These are phyloP conservation scores for Cutaneotrichosporon spelunceum DNA, from an alignment of 1,284 basidiomycete species.

Conservation along the genomic window DNA sequence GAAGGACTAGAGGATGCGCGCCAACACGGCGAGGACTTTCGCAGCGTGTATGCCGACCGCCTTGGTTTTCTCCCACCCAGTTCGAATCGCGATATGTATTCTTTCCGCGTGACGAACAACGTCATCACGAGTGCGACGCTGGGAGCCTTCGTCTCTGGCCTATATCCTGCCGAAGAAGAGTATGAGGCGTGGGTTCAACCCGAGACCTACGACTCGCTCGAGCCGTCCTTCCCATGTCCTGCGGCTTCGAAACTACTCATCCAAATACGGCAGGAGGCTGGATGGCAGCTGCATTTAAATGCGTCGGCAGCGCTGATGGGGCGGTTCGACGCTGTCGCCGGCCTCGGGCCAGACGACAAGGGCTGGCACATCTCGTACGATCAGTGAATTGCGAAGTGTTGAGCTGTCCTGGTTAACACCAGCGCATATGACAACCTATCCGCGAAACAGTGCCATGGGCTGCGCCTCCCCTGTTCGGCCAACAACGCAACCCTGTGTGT, in stretches of 20 bases:
- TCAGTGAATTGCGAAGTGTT: constrained; percentile 31
- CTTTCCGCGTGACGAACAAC: constrained; percentile 43
- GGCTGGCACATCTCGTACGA: constrained; percentile 39
- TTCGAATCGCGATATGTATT: constrained; percentile 28
- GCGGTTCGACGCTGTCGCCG: constrained; percentile 36
- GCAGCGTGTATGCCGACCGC: constrained; percentile 34
- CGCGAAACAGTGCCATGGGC: constrained; percentile 42
- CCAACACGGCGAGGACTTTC: constrained; percentile 37
- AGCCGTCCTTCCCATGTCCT: constrained; percentile 32
- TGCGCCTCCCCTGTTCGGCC: constrained; percentile 35
- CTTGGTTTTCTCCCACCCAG: constrained; percentile 35
- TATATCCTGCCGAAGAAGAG: constrained; percentile 34
- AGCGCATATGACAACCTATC: constrained; percentile 44
- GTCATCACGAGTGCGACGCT: constrained; percentile 42
- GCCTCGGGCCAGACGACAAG: constrained; percentile 29
- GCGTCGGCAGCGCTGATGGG: constrained; percentile 22
- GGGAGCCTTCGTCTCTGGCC: constrained; percentile 30
- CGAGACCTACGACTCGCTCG: constrained; percentile 36
- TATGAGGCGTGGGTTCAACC: constrained; percentile 31
- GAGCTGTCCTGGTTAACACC: not conserved
- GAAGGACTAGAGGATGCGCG: constrained; percentile 35
- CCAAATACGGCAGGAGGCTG: constrained; percentile 19
- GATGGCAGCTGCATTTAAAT: constrained; percentile 35
- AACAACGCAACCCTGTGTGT: constrained; percentile 33
- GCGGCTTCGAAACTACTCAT: constrained; percentile 16